phyloP scores from a whole-genome alignment of 805 yeast species.

The Kazachstania bromeliacearum region DNA sequence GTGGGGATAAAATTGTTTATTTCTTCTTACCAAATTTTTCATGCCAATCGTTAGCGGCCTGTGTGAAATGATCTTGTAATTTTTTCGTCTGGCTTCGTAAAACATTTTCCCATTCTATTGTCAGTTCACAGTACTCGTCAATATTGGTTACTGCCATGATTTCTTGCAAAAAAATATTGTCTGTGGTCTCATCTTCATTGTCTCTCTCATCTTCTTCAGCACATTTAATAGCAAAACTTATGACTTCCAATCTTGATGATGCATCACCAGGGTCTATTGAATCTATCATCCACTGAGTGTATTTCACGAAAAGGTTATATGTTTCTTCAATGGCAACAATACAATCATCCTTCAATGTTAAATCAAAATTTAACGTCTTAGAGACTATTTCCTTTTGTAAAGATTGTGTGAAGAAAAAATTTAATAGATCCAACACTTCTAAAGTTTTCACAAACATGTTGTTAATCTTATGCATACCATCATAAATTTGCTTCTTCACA shows the following conservation, averaged over 20 bases:
- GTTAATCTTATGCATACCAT: slow-evolving; percentile 15
- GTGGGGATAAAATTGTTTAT: too few relatives aligned
- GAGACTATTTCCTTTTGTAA: slow-evolving; percentile 28
- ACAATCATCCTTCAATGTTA: slow-evolving; percentile 17
- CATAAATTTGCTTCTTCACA: slow-evolving; percentile 3
- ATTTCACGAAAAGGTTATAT: slow-evolving; percentile 27
- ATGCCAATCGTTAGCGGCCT: slow-evolving; percentile 16
- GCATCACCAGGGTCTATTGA: slow-evolving; percentile 16
- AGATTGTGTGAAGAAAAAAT: slow-evolving; percentile 26
- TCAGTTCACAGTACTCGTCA: slow-evolving; percentile 18
- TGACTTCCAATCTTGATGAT: slow-evolving; percentile 21
- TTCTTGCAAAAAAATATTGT: slow-evolving; percentile 27
- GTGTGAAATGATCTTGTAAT: slow-evolving; percentile 14
- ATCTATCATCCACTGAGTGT: slow-evolving; percentile 30
- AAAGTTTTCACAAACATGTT: slow-evolving; percentile 19
- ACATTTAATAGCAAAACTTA: slow-evolving; percentile 25
- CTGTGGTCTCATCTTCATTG: slow-evolving; percentile 20
- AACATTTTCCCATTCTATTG: slow-evolving; percentile 22
- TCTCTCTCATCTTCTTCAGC: slow-evolving; percentile 28
- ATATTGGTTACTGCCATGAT: slow-evolving; percentile 19
- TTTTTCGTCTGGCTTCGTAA: slow-evolving; percentile 11
- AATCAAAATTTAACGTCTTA: slow-evolving; percentile 25
- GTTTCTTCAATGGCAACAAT: slow-evolving; percentile 21
- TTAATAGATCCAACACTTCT: slow-evolving; percentile 25
- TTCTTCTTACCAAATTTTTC: slow-evolving; percentile 19